Percentiles rank a stretch among this genome's conserved stretches.
phyloP scores from a whole-genome alignment of 495 filamentous ascomycete species.

The Cercophora scortea region DNA sequence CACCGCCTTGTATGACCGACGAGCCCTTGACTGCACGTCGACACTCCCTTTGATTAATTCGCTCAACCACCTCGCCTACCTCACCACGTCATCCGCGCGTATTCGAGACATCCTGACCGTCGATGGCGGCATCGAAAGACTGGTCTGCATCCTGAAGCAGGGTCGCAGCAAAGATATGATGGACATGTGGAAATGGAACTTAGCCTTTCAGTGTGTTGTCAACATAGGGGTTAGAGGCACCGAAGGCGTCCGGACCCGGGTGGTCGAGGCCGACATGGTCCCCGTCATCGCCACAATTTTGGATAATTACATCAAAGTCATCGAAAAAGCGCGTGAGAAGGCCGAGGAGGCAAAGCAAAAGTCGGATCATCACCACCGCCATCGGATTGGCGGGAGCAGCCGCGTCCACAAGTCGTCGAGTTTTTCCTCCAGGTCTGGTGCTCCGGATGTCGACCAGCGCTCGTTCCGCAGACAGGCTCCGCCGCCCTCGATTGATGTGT shows the following conservation, averaged over 20 bases:
- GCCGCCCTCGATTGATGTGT: constrained; percentile 37
- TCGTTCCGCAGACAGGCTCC: constrained; percentile 40
- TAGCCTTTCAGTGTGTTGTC: constrained; percentile 96
- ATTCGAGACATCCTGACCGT: constrained; percentile 96
- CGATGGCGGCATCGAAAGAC: constrained; percentile 91
- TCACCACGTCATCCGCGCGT: constrained; percentile 95
- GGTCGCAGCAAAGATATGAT: constrained; percentile 94
- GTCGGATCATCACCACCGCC: constrained; percentile 34
- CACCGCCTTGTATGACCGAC: constrained; percentile 93
- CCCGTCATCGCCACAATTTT: constrained; percentile 98
- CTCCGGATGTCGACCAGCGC: constrained; percentile 35
- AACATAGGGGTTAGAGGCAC: constrained; percentile 97
- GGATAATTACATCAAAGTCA: constrained; percentile 94
- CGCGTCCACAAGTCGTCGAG: constrained; percentile 37
- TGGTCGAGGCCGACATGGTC: constrained; percentile 98
- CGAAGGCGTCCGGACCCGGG: constrained; percentile 83
- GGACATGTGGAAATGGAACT: constrained; percentile 99
- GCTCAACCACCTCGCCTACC: constrained; percentile 93
- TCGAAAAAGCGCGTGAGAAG: constrained; percentile 82
- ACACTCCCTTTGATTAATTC: constrained; percentile 97
- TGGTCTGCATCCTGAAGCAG: constrained; percentile 96
- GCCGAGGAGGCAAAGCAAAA: constrained; percentile 59
- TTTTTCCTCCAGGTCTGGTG: constrained; percentile 43
- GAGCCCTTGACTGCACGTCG: constrained; percentile 95
- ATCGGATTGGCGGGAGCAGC: constrained; percentile 33